Evolutionary conservation across 2,329 filamentous ascomycete species (phyloP).

Genomic region (Beauveria caledonica): DNA sequence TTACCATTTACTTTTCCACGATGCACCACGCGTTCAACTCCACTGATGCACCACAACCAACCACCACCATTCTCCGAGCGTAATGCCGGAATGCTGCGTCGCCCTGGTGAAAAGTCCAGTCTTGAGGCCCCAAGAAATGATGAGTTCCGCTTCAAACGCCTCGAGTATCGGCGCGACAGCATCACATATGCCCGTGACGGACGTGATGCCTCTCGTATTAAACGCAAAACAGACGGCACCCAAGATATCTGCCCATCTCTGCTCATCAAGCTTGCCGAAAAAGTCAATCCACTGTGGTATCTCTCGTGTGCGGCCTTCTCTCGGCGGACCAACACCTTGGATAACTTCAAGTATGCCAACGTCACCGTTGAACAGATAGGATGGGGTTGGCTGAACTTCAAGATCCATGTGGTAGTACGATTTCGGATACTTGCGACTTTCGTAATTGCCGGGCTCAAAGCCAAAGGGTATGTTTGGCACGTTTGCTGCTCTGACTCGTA

Average conservation of each 20-base stretch:
- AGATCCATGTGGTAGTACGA: constrained; percentile 57
- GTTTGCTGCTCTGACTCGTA: constrained; percentile 45
- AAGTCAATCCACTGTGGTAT: constrained; percentile 69
- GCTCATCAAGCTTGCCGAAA: constrained; percentile 48
- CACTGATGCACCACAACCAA: constrained; percentile 33
- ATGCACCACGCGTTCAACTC: not conserved
- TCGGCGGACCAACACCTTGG: constrained; percentile 32
- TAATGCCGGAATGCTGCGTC: constrained; percentile 32
- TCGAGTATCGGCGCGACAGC: constrained; percentile 52
- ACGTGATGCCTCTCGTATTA: constrained; percentile 53
- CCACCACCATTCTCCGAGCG: constrained; percentile 61
- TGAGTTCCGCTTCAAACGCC: constrained; percentile 51
- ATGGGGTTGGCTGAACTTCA: constrained; percentile 52
- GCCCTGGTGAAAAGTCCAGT: constrained; percentile 42
- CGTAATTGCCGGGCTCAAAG: constrained; percentile 63
- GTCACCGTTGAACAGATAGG: constrained; percentile 49
- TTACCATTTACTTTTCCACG: not conserved
- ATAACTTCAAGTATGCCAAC: constrained; percentile 33
- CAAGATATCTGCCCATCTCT: constrained; percentile 57
- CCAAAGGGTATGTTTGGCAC: constrained; percentile 59
- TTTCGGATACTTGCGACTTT: constrained; percentile 60
- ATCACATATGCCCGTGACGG: constrained; percentile 42
- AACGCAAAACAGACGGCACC: constrained; percentile 54
- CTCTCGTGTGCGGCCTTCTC: constrained; percentile 33
- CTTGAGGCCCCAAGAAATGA: constrained; percentile 50